Evolutionary conservation across 1,139 yeast species (phyloP), one percentile per base, ranked within the genome.

Genomic region (Yamadazyma dendronema): DNA sequence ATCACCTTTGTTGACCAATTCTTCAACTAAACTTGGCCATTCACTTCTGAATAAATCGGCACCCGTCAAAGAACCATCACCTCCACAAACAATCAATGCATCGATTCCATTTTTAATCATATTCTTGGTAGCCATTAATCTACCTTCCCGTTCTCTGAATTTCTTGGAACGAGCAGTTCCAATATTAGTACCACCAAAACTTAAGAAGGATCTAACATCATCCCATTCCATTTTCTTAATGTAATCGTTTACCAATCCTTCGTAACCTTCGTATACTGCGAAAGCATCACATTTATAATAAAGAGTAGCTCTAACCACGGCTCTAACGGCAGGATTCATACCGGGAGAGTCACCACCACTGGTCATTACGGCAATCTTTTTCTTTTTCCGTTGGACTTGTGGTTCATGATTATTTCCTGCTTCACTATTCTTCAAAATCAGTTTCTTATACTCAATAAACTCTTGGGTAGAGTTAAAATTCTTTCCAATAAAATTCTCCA

Each of bases 261-360:
- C 81, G 61, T 84, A 84, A 42, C 94, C 94, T 62, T 84, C 94
- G 57, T 75, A 79, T 21, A 84, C 72, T 3, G 85, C 89, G 55
- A 69, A 84, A 2, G 84, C 84, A 49, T 80, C 84, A 56, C 90
- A 83, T 10, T 82, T 86, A 44, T 75, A 67, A 61, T 69, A 79
- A 46, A 84, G 81, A 38, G 86, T 85, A 0, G 90, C 78, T 49
- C 94, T 67, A 7, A 84, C 84, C 36, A 84, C 87, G 2, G 92
- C 90, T 48, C 92, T 70, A 8, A 84, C 92, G 19, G 80, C 83
- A 5, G 92, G 87, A 55, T 82, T 82, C 94, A 84, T 84, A 50
- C 94, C 94, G 14, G 87, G 92, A 33, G 92, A 84, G 57, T 84
- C 94, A 54, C 94, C 94, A 46, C 94, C 94, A 1, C 90, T 82